Base-by-base conservation (phyloP, 1,139 yeast genomes). In the Saccharomycopsis crataegensis region DNA sequence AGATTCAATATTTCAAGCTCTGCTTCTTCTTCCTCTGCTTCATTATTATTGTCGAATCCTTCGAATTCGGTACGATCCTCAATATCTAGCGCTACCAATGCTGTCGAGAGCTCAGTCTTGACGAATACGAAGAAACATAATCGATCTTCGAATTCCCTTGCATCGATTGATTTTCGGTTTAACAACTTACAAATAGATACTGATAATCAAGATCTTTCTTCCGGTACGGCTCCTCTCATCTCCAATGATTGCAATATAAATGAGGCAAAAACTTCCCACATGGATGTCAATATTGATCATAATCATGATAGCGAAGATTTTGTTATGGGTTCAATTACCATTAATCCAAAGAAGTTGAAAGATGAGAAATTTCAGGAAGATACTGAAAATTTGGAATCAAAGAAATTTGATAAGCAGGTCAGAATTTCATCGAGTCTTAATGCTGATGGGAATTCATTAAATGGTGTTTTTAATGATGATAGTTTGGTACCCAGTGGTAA, bases 101-200 rank as follows among this genome's bases (percentile, higher is more conserved):
- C 36, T 43, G 14, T 7, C 2, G 38, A 33, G 8, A 17, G 40
- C 38, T 22, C 38, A n/a, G 11, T 14, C 11, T n/a, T 36, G 38
- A 16, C 45, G 16, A 45, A 32, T 36, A n/a, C 32, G 6, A 46
- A 34, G n/a, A 36, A 34, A n/a, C 49, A 50, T 33, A 38, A 14
- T 28, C 9, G 48, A 28, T 38, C 49, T 14, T 51, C 53, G 12
- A 46, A 48, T 28, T 51, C 53, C 8, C 28, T 51, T 8, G 50
- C 53, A n/a, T 51, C 53, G 9, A 51, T 51, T 46, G 53, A 51
- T 28, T 38, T 50, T 16, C 8, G 45, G 31, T 45, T 50, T n/a
- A 40, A 46, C 34, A 40, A 50, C 31, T 34, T 50, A 14, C 42
- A 50, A 34, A 14, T 50, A 7, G 41, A 40, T 28, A 5, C 37